phyloP scores from a whole-genome alignment of 805 yeast species.

The Cyberlindnera petersonii region DNA sequence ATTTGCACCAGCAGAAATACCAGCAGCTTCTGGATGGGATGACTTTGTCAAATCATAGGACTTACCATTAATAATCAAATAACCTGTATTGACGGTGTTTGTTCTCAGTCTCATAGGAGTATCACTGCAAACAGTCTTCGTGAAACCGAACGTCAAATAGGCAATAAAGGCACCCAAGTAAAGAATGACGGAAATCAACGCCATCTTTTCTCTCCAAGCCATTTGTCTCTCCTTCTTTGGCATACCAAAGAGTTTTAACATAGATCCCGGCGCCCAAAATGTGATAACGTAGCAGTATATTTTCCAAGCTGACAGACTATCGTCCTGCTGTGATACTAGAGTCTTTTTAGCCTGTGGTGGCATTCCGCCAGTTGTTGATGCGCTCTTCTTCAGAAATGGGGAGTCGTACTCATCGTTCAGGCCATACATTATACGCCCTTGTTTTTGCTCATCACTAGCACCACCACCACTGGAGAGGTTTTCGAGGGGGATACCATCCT shows the following conservation, averaged over 20 bases:
- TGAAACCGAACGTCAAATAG: slow-evolving; percentile 85
- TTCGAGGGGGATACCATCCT: slow-evolving; percentile 21
- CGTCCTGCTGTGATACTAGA: slow-evolving; percentile 4
- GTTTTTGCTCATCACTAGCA: slow-evolving; percentile 15
- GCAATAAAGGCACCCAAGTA: slow-evolving; percentile 77
- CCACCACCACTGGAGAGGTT: slow-evolving; percentile 15
- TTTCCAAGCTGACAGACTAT: slow-evolving; percentile 57
- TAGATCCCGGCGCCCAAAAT: slow-evolving; percentile 86
- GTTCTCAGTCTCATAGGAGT: slow-evolving; percentile 48
- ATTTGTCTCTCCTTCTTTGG: slow-evolving; percentile 74
- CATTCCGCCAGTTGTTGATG: slow-evolving; percentile 2
- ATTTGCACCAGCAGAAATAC: slow-evolving; percentile 66
- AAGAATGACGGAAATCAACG: slow-evolving; percentile 69
- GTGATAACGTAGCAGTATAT: slow-evolving; percentile 76
- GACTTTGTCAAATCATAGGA: slow-evolving; percentile 70
- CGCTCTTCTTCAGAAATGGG: slow-evolving; percentile 16
- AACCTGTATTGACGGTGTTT: slow-evolving; percentile 55
- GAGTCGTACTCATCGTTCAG: slow-evolving; percentile 53
- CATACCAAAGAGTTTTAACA: slow-evolving; percentile 71
- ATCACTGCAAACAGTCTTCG: slow-evolving; percentile 69
- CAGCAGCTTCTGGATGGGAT: slow-evolving; percentile 78
- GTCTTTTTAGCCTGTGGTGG: slow-evolving; percentile 9
- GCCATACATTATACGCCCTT: slow-evolving; percentile 53
- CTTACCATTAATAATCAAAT: slow-evolving; percentile 76
- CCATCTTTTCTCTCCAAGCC: slow-evolving; percentile 98